Evolutionary conservation across 2,329 filamentous ascomycete species (phyloP), one percentile per base, ranked within the genome.

Genomic region (Phyllosticta paracitricarpa): DNA sequence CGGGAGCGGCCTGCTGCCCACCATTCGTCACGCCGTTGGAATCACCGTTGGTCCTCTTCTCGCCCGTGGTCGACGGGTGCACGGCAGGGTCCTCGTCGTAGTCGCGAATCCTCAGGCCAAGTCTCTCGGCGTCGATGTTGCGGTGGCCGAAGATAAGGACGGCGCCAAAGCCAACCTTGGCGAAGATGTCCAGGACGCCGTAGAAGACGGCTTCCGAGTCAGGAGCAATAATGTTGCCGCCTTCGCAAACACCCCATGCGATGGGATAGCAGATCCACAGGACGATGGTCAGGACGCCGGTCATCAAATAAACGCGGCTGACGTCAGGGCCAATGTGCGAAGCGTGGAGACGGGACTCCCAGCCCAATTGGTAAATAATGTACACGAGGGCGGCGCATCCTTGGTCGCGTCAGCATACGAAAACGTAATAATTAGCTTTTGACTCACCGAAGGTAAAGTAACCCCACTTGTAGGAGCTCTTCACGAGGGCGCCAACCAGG

Each of bases 171-270:
- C 82, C 76, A 0, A 84, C 83, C 74, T 88, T 89, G 6, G 85
- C 80, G 2, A 87, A 63, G 4, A 88, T 71, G 63, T 89, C 86
- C 0, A 89, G 77, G 2, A 88, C 74, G 52, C 85, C 84, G 68
- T 89, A 89, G 69, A 89, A 88, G 62, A 87, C 74, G 10, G 84
- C 84, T 68, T 89, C 86, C 0, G 82, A 83, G 68, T 89, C 86
- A 0, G 84, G 82, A 2, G 84, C 73, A 57, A 88, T 86, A 64
- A 86, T 72, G 66, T 88, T 88, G 10, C 84, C 85, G 33, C 84
- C 85, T 71, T 88, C 85, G 53, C 73, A 78, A 2, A 87, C 67
- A 61, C 83, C 85, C 84, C 85, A 88, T 24, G 81, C 79, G 63
- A 86, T 79, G 0, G 85, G 85, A 70, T 88, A 88, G 26, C 86